A percentile compares a stretch with the other conserved stretches of the same genome.
phyloP scores from a whole-genome alignment of 2,329 filamentous ascomycete species.

The Botrytis tulipae region DNA sequence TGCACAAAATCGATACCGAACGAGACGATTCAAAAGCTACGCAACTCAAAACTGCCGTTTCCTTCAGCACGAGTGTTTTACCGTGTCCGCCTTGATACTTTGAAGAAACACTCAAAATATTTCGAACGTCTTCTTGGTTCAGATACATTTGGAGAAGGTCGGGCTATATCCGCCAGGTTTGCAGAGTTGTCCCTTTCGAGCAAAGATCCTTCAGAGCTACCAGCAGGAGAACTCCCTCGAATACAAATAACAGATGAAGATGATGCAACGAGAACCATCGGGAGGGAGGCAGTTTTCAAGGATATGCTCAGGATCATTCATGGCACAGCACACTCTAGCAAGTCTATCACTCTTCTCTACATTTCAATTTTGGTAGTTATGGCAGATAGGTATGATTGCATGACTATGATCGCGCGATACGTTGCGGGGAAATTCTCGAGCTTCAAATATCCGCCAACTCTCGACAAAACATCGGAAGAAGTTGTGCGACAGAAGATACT shows the following conservation, averaged over 20 bases:
- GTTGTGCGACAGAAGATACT: conserved; percentile 67
- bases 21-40: conserved; percentile 46
- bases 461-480: conserved; percentile 57
- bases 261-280: conserved; percentile 59
- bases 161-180: conserved; percentile 51
- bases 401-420: conserved; percentile 53
- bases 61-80: conserved; percentile 44
- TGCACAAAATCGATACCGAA: conserved; percentile 50
- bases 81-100: conserved; percentile 55
- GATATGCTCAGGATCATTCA: conserved; percentile 70
- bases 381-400: conserved; percentile 71
- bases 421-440: conserved; percentile 47
- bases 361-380: conserved; percentile 67
- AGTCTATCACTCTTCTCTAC: conserved; percentile 54
- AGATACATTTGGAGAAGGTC: conserved; percentile 60
- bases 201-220: conserved; percentile 49
- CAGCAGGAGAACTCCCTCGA: conserved; percentile 55
- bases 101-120: conserved; percentile 65
- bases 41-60: conserved; percentile 29
- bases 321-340: conserved; percentile 42
- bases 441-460: conserved; percentile 54
- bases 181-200: conserved; percentile 47
- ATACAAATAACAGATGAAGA: conserved; percentile 67
- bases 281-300: conserved; percentile 60
- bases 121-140: conserved; percentile 66